A percentile compares a stretch with the other conserved stretches of the same genome.
Evolutionary conservation across 495 filamentous ascomycete species (phyloP).

Genomic region (Letharia columbiana): DNA sequence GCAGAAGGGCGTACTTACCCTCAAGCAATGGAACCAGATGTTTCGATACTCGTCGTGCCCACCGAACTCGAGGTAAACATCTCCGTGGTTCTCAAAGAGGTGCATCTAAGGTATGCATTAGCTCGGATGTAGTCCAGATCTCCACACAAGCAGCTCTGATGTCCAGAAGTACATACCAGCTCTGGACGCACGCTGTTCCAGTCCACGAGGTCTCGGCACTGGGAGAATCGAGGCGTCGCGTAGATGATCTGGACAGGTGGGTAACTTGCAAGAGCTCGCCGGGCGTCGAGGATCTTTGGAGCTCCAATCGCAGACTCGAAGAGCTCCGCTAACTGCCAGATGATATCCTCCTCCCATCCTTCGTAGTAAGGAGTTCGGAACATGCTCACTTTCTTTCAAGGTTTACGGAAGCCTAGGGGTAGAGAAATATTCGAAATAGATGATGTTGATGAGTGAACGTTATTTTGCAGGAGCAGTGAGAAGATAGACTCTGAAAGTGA

Average conservation of each 20-base stretch:
- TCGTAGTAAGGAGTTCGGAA: neutral
- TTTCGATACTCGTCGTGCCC: neutral
- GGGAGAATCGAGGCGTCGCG: neutral
- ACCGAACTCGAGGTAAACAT: neutral
- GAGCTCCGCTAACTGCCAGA: neutral
- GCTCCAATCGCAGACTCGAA: neutral
- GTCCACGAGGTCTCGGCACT: neutral
- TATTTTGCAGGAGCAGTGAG: too few species aligned
- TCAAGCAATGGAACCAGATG: neutral
- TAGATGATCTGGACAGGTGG: neutral
- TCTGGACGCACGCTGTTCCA: neutral
- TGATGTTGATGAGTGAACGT: too few species aligned
- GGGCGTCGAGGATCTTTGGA: neutral
- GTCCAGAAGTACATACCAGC: neutral
- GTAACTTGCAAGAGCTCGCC: neutral
- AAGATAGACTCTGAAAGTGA: too few species aligned
- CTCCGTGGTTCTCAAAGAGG: neutral
- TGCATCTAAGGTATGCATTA: neutral
- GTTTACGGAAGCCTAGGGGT: too few species aligned
- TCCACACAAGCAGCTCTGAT: neutral
- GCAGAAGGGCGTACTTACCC: neutral
- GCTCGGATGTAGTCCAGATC: neutral
- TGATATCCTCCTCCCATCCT: neutral
- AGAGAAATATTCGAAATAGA: too few species aligned
- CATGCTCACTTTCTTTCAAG: neutral